Conservation (phyloP, 768 basidiomycete genomes). For the Hydnum rufescens region DNA sequence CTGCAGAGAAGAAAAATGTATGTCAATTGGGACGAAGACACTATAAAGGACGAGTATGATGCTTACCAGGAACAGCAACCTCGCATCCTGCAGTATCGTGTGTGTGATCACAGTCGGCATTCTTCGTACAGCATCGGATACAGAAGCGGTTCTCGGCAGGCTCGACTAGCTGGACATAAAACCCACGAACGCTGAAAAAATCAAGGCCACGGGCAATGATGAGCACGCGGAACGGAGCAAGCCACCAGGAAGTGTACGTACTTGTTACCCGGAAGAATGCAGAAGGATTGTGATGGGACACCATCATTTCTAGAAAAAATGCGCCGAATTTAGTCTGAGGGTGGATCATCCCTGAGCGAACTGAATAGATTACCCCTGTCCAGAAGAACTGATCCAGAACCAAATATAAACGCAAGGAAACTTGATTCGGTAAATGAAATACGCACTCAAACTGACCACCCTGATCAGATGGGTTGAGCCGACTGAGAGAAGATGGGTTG, state of each 20-base stretch:
- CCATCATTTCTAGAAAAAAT: background rate
- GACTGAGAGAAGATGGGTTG: background rate
- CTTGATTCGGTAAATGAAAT: background rate
- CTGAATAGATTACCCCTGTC: background rate
- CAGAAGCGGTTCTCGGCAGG: conserved; percentile 1
- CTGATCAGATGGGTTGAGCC: background rate
- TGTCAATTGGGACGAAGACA: background rate
- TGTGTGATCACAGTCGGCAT: background rate
- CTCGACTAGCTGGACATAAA: conserved; percentile 1
- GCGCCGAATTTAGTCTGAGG: background rate
- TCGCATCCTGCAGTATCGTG: background rate
- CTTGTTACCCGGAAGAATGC: conserved; percentile 1
- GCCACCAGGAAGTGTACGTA: background rate
- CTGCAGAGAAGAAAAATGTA: background rate
- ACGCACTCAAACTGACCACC: conserved; percentile 1
- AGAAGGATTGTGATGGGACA: background rate
- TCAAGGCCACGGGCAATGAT: background rate
- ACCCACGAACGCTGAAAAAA: background rate
- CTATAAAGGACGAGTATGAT: background rate
- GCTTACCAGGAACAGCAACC: background rate
- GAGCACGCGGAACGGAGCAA: background rate
- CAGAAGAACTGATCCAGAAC: background rate
- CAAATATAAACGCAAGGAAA: background rate
- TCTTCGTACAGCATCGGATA: background rate
- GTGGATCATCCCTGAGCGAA: background rate